Conservation (phyloP, 2,329 filamentous ascomycete species). For the Diplocarpon rosae region DNA sequence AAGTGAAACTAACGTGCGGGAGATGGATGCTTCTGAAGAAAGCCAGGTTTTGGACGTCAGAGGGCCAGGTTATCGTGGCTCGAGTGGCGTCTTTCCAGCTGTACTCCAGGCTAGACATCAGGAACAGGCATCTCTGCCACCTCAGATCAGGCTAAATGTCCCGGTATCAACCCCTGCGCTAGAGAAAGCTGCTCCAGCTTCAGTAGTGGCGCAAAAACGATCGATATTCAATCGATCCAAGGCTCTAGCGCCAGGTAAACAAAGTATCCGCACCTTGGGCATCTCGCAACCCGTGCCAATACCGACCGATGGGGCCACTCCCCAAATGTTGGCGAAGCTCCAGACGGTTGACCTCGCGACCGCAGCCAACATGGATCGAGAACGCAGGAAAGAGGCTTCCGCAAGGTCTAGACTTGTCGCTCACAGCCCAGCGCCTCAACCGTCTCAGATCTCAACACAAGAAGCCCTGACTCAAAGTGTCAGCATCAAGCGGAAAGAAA, state of each 20-base stretch:
- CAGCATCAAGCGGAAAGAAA: constrained; percentile 17
- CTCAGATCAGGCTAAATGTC: constrained; percentile 11
- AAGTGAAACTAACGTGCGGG: constrained; percentile 10
- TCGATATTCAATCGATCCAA: constrained; percentile 20
- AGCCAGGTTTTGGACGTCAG: constrained; percentile 1
- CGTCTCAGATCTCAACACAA: constrained; percentile 13
- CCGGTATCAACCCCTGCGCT: background rate
- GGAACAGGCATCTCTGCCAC: constrained; percentile 10
- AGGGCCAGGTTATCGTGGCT: constrained; percentile 21
- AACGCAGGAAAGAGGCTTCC: constrained; percentile 20
- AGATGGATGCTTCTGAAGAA: constrained; percentile 3
- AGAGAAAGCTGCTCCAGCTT: background rate
- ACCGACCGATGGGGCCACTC: constrained; percentile 4
- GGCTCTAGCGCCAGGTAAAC: constrained; percentile 11
- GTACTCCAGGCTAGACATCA: constrained; percentile 10
- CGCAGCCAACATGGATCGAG: constrained; percentile 24
- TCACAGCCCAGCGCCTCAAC: constrained; percentile 17
- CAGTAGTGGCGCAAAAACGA: constrained; percentile 17
- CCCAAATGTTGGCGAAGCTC: constrained; percentile 22
- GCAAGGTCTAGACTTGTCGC: constrained; percentile 18
- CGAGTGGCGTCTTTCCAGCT: constrained; percentile 21
- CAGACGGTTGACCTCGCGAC: constrained; percentile 26
- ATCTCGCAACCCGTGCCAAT: constrained; percentile 25
- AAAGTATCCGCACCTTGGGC: constrained; percentile 19
- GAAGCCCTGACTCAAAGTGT: constrained; percentile 16